Base-by-base conservation (phyloP, 164 flowering plant genomes). In the Vitis riparia region DNA sequence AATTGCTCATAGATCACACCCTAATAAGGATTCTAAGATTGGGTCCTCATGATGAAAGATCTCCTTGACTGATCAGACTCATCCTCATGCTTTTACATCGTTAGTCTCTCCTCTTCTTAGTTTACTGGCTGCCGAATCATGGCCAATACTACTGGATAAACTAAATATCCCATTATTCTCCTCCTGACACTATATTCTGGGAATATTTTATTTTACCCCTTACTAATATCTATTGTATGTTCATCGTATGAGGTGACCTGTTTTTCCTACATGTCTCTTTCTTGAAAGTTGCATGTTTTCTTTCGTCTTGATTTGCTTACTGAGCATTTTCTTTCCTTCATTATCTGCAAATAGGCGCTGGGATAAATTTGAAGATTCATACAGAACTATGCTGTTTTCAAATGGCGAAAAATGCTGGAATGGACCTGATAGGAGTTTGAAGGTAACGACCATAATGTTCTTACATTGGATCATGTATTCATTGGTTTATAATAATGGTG, bases 401-500 rank as follows among this genome's bases (percentile, higher is more conserved):
- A 80, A 81, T 81, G 99, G 99, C 13, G 97, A 93, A 63, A 87
- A 66, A 68, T 95, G 99, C 82, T 95, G 99, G 99, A 95, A 91
- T 80, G 99, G 99, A 8, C 99, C 98, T 62, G 95, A 90, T 71
- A 89, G 99, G 86, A 95, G 97, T 76, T 62, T 95, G 71, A 95
- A 87, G 97, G 99, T 95, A 83, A 32, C 47, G 59, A 62, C n/a
- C 19, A 11, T 50, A 23, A 62, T 30, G n/a, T 55, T 59, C 2
- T 1, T 16, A 5, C 48, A 27, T 1, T n/a, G 11, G 37, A 8
- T 63, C 19, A 9, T 9, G 19, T 2, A 59, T 49, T 11, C 44
- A 37, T 37, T 37, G 5, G 44, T 6, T 37, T 37, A 37, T 37
- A 37, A 37, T 37, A 37, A 3, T 6, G 44, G 44, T 37, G 44